Base-by-base conservation (phyloP, 1,284 basidiomycete genomes). In the Singerocomus inundabilis region DNA sequence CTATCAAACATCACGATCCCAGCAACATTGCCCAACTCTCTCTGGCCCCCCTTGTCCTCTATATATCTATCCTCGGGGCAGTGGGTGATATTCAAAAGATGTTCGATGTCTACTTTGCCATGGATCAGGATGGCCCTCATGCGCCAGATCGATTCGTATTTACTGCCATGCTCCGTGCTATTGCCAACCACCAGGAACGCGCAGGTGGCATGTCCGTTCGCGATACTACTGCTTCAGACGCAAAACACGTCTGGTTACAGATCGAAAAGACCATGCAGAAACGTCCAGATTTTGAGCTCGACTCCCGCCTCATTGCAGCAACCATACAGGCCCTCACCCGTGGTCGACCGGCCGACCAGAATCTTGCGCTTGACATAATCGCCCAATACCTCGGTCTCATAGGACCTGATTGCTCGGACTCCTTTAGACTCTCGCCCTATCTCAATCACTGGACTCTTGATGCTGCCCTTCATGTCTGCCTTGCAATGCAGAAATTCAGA, bases 101-200 rank as follows among this genome's bases (percentile, higher is more conserved):
- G 18, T 86, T 88, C 53, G 87, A 90, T 55, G 78, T 88, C 43
- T 90, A 82, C 67, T 80, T 86, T 58, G 72, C 73, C 15, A 67
- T 89, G 61, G 80, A 82, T 47, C 58, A 74, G 11, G 72, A 78
- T 5, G 85, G 84, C 6, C 77, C 76, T 8, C 62, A 81, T 10
- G 71, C 79, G 1, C 78, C 87, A 3, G 71, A 83, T 55, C 71
- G 71, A 40, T 71, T 75, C 53, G 71, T 85, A 13, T 89, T 79
- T 61, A 78, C 82, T 5, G 74, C 78, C 48, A 78, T 90, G 69
- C 78, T 91, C 58, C 69, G 72, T 32, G 77, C 77, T 7, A 70
- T 88, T 5, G 37, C 68, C 62, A 35, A 60, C 51, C 66, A 62
- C 44, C 60, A 50, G 54, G 54, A 54, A 53, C 60, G 54, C 33